Evolutionary conservation across 352 stramenopile species (phyloP), one percentile per base, ranked within the genome.

Genomic region (Phytopythium chamaehyphon): DNA sequence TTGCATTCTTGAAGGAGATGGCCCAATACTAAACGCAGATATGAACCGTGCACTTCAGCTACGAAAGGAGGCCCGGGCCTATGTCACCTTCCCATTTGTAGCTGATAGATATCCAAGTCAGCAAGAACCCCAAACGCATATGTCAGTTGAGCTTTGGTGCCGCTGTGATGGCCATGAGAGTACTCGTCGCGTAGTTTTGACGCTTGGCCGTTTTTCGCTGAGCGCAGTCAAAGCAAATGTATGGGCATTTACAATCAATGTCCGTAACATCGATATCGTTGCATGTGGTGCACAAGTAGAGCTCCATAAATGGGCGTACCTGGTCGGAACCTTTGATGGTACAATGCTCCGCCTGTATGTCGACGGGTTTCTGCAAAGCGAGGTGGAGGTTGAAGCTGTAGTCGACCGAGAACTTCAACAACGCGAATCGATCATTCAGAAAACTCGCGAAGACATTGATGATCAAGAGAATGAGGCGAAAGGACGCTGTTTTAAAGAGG

Each of bases 311-410:
- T 97, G 90, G 90, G 88, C 77, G 22, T 76, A 97, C 61, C 51
- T 98, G 12, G 80, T 90, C 3, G 86, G 78, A 2, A 96, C 84
- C 24, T 97, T 88, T 51, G 89, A 97, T 47, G 90, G 91, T 4
- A 95, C 84, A 18, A 80, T 88, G 28, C 37, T 94, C 35, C 65
- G 80, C 12, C 64, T 97, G 12, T 97, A 85, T 53, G 82, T 96
- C 12, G 68, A 97, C 57, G 73, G 79, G 0, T 76, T 74, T 19
- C 50, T 91, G 0, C 69, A 86, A 24, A 83, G 71, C 33, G 83
- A 93, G 55, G 69, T 93, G 2, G 77, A 91, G 46, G 74, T 86
- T 18, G 77, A 85, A 10, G 82, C 47, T 19, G 67, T 95, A 7
- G 71, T 95, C n/a, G 73, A 84, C 40, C 21, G 71, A 18, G 78